Conservation (phyloP, 2,329 filamentous ascomycete genomes). For the Fusarium brevicatenulatum region DNA sequence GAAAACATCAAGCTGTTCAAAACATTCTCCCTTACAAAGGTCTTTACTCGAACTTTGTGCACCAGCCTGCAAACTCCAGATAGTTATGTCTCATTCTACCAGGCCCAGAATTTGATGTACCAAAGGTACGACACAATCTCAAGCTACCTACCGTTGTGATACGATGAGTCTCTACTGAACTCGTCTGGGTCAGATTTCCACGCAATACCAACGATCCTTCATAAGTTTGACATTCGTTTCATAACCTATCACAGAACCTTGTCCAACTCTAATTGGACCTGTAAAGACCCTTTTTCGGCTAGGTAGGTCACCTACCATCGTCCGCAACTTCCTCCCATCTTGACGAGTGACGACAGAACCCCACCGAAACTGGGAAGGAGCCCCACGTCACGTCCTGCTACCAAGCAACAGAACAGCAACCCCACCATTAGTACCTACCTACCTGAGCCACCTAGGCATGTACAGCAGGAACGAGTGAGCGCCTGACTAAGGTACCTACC, state of each 20-base stretch:
- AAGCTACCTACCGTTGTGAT: background rate
- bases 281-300: slow-evolving; percentile 12
- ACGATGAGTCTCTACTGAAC: background rate
- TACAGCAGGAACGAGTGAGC: slow-evolving; percentile 17
- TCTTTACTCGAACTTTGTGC: background rate
- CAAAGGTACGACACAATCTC: background rate
- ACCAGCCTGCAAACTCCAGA: background rate
- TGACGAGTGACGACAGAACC: slow-evolving; percentile 31
- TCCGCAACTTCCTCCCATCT: background rate
- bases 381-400: slow-evolving; percentile 30
- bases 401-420: slow-evolving; percentile 17
- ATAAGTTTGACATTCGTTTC: slow-evolving; percentile 15
- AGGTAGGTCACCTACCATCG: background rate
- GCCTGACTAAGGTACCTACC: slow-evolving; percentile 18
- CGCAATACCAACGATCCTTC: background rate
- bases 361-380: slow-evolving; percentile 28
- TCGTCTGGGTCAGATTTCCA: background rate
- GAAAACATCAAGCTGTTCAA: background rate
- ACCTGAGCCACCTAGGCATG: background rate
- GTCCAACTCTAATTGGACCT: slow-evolving; percentile 11
- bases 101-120: background rate
- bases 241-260: slow-evolving; percentile 24
- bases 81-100: background rate
- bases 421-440: slow-evolving; percentile 20
- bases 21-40: background rate